Conservation (phyloP, 2,329 filamentous ascomycete species). For the Geosmithia putterillii region DNA sequence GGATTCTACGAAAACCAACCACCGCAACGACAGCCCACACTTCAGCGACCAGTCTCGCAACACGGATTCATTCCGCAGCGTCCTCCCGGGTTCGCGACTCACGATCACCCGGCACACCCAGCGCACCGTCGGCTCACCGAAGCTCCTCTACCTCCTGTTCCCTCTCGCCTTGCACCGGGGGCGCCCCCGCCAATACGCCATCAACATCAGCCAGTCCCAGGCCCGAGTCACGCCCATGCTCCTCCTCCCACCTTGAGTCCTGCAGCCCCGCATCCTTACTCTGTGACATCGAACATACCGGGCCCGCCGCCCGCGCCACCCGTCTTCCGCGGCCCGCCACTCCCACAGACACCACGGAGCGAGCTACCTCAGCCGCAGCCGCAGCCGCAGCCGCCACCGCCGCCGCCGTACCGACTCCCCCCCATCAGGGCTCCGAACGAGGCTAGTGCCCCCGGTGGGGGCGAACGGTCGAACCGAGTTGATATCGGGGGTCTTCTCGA, state of each 20-base stretch:
- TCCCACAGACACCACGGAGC: constrained; percentile 34
- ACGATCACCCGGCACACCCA: not conserved
- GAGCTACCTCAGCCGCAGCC: constrained; percentile 23
- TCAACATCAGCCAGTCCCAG: not conserved
- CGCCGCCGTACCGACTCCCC: constrained; percentile 30
- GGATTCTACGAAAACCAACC: too few relatives aligned
- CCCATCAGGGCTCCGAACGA: constrained; percentile 31
- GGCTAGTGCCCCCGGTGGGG: too few relatives aligned
- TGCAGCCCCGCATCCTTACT: too few relatives aligned
- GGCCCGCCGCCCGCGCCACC: constrained; percentile 32
- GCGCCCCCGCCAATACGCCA: not conserved
- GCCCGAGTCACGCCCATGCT: not conserved
- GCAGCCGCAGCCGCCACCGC: constrained; percentile 10
- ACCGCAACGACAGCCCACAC: too few relatives aligned
- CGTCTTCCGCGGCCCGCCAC: not conserved
- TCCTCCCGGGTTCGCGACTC: not conserved
- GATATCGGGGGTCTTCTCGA: constrained; percentile 52
- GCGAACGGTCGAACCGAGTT: constrained; percentile 38
- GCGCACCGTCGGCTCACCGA: not conserved
- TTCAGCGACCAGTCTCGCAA: not conserved
- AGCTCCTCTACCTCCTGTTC: not conserved
- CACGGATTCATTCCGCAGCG: not conserved
- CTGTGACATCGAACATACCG: constrained; percentile 27
- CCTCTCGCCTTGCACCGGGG: not conserved
- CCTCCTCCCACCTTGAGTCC: too few relatives aligned